phyloP scores from a whole-genome alignment of 768 basidiomycete species.

The Baorangia bicolor region DNA sequence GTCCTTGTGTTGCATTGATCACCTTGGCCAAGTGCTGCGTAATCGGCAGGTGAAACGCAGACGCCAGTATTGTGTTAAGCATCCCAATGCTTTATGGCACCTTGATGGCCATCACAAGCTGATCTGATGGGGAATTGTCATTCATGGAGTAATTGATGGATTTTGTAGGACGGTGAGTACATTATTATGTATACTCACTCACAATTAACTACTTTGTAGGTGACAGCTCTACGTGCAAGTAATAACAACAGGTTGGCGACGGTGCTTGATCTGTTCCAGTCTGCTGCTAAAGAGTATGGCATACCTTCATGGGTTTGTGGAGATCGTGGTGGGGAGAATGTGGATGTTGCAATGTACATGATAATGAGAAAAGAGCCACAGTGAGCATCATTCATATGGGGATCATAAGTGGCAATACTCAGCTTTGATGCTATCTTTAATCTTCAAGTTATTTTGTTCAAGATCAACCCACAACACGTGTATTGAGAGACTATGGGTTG shows the following conservation, averaged over 20 bases:
- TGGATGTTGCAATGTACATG: slow-evolving; percentile 27
- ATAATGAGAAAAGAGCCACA: slow-evolving; percentile 21
- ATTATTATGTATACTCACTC: slow-evolving; percentile 21
- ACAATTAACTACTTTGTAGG: too few species aligned
- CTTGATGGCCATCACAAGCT: slow-evolving; percentile 32
- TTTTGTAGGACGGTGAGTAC: slow-evolving; percentile 23
- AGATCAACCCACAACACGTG: slow-evolving; percentile 40
- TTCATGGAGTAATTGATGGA: slow-evolving; percentile 30
- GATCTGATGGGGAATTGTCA: slow-evolving; percentile 27
- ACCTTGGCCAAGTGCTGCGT: slow-evolving; percentile 1
- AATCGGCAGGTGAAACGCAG: background rate
- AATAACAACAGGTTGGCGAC: too few species aligned
- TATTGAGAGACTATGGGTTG: slow-evolving; percentile 3
- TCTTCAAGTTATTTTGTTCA: slow-evolving; percentile 8
- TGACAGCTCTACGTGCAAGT: too few species aligned
- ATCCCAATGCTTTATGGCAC: slow-evolving; percentile 14
- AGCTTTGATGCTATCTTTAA: too few species aligned
- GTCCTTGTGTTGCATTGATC: slow-evolving; percentile 19
- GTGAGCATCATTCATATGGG: slow-evolving; percentile 33
- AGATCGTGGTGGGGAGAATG: slow-evolving; percentile 33
- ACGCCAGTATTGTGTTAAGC: slow-evolving; percentile 6
- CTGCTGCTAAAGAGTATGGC: slow-evolving; percentile 11
- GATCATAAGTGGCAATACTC: slow-evolving; percentile 21
- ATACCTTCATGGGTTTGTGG: slow-evolving; percentile 28
- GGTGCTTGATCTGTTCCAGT: too few species aligned